Percentiles rank a stretch among this genome's conserved stretches.
phyloP scores from a whole-genome alignment of 1,139 yeast species.

The Saccharomycopsis crataegensis region DNA sequence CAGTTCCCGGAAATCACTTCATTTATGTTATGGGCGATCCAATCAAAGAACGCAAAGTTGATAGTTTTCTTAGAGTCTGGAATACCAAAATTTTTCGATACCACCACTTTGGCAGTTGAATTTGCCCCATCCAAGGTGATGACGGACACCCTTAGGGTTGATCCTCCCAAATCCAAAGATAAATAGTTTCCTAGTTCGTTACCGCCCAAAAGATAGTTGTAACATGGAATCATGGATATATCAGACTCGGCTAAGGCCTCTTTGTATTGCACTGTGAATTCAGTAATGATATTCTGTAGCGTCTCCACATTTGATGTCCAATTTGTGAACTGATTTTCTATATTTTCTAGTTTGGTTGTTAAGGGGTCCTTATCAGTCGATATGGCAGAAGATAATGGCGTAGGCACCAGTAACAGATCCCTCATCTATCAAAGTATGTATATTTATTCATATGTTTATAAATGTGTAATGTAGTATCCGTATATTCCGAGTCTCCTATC shows the following conservation, averaged over 20 bases:
- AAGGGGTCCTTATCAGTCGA: background rate
- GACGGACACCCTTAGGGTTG: slow-evolving; percentile 44
- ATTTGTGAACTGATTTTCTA: background rate
- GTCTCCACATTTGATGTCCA: background rate
- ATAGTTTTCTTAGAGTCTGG: slow-evolving; percentile 31
- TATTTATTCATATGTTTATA: too few relatives aligned
- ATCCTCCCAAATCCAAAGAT: slow-evolving; percentile 50
- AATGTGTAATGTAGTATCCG: too few relatives aligned
- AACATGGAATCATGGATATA: slow-evolving; percentile 41
- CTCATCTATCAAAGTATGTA: too few relatives aligned
- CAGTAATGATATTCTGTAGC: background rate
- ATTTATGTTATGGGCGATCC: slow-evolving; percentile 14
- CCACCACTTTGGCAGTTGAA: slow-evolving; percentile 29
- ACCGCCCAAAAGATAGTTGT: slow-evolving; percentile 37
- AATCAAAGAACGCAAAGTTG: slow-evolving; percentile 18
- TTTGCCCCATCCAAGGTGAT: slow-evolving; percentile 25
- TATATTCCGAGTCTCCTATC: too few relatives aligned
- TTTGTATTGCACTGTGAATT: slow-evolving; percentile 7
- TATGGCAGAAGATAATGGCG: too few relatives aligned
- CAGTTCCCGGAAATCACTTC: slow-evolving; percentile 4
- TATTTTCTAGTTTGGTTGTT: background rate
- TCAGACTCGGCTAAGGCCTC: slow-evolving; percentile 14
- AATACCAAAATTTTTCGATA: slow-evolving; percentile 37
- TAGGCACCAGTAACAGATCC: too few relatives aligned
- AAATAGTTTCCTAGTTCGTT: slow-evolving; percentile 37